Evolutionary conservation across 768 basidiomycete genomes (phyloP), one percentile per base, ranked within the genome.

Genomic region (Pisolithus sp.): DNA sequence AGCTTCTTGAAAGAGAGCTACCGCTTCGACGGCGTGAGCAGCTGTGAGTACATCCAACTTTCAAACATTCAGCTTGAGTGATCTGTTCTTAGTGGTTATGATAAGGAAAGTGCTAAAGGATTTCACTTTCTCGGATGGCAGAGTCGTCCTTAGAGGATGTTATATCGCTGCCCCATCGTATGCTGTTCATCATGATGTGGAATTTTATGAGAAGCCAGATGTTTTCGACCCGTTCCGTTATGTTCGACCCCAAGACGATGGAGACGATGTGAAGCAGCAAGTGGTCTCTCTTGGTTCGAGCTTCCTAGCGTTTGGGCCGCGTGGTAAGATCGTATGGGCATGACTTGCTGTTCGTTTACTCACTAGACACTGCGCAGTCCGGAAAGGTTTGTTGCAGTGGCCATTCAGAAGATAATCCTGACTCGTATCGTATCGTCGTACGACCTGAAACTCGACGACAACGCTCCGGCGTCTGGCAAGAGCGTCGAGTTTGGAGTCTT

Each of bases 371-470:
- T 20, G 13, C 18, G 10, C 23, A 47, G 46, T 12, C 46, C 75
- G 24, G 75, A 74, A 0, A 64, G 75, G 7, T 74, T 73, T 57
- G 71, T 75, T 48, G 71, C 73, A 4, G 64, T 68, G 3, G 67
- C 59, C 42, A 68, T 69, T 43, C 57, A 72, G 23, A 75, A 77
- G 51, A 60, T 67, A 6, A 66, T 74, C 57, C 60, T 74, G 48
- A 58, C 70, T 7, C 62, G 71, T 44, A 49, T 74, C 15, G 49
- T 76, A 1, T 23, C 70, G 49, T 67, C 69, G 18, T 76, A 73
- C 52, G 74, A 76, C 54, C 30, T 74, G 4, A 68, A 68, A 57
- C 53, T 79, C 76, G 60, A 79, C 77, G 69, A 78, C 66, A 65
- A 72, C 75, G 60, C 66, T 66, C 56, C 71, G 69, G 9, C n/a